Evolutionary conservation across 2,329 filamentous ascomycete genomes (phyloP), one percentile per base, ranked within the genome.

Genomic region (Clarireedia homoeocarpa): DNA sequence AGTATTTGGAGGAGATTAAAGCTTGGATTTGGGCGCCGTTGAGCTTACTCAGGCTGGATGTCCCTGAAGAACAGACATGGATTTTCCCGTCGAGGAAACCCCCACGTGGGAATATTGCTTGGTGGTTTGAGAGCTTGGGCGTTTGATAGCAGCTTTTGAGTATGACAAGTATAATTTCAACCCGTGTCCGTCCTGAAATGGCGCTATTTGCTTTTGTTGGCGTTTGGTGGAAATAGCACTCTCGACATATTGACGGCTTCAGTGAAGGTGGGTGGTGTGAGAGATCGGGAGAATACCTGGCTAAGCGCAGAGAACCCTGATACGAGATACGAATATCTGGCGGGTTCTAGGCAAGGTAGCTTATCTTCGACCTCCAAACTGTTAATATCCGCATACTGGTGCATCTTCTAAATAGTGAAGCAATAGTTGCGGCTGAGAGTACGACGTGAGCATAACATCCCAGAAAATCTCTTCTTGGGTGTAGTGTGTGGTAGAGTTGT

Each of bases 61-160:
- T 40, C 20, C 23, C 30, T 34, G 30, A 34, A 9, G 30, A 23
- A 48, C 20, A 24, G 27, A 26, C 27, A 49, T 23, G 10, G 24
- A n/a, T 30, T n/a, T 48, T 49, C 4, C 45, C 44, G 24, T 54
- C 30, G 17, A 34, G 45, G 34, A 49, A 44, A 4, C 12, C 44
- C 24, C 45, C 51, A 54, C 45, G 45, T 54, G 52, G 45, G 48
- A 49, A 23, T 34, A 39, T 46, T 42, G 27, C 39, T 44, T 34
- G 30, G 45, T 45, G 30, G 3, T 12, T 30, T 15, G 23, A 6
- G 7, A 40, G 44, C 23, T 53, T 40, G 51, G 15, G 23, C 10
- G 9, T 39, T 48, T 20, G 20, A 20, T 20, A 20, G 20, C 20
- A 20, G 20, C 20, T 17, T 34, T 23, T 20, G n/a, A 20, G 26